These are phyloP conservation scores for Debaryomyces psychrophilus DNA, from an alignment of 1,139 yeast genomes.

Conservation along the genomic window DNA sequence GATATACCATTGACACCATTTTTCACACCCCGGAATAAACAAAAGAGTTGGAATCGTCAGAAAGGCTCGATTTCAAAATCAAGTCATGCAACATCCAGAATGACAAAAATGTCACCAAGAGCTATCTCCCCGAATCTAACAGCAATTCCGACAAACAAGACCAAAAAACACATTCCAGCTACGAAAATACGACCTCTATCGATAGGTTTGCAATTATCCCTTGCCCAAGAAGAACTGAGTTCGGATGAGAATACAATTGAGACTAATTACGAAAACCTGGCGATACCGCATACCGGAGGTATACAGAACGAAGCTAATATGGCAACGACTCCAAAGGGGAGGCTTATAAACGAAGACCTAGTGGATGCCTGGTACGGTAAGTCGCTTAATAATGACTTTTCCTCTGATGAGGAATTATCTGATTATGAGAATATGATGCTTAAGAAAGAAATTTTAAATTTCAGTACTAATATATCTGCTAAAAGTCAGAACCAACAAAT, in stretches of 20 bases:
- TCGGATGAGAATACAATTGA: background rate
- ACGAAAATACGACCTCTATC: background rate
- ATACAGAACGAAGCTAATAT: background rate
- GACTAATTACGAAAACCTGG: background rate
- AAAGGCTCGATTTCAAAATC: background rate
- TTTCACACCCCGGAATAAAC: background rate
- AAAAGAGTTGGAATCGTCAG: background rate
- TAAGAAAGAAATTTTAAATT: constrained; percentile 2
- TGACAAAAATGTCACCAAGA: background rate
- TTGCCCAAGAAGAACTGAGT: constrained; percentile 1
- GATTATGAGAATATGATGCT: background rate
- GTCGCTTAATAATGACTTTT: constrained; percentile 28
- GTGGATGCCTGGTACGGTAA: constrained; percentile 46
- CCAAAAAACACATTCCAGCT: background rate
- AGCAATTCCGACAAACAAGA: background rate
- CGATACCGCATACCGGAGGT: background rate
- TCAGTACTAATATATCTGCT: background rate
- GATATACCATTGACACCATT: background rate
- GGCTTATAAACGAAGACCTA: constrained; percentile 37
- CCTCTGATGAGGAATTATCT: constrained; percentile 37
- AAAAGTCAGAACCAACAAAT: background rate
- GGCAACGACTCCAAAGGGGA: constrained; percentile 36
- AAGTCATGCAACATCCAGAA: background rate
- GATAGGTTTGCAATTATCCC: background rate
- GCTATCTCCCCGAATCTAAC: background rate